Conservation (phyloP, 1,284 basidiomycete species). For the Ceratobasidium sp. region DNA sequence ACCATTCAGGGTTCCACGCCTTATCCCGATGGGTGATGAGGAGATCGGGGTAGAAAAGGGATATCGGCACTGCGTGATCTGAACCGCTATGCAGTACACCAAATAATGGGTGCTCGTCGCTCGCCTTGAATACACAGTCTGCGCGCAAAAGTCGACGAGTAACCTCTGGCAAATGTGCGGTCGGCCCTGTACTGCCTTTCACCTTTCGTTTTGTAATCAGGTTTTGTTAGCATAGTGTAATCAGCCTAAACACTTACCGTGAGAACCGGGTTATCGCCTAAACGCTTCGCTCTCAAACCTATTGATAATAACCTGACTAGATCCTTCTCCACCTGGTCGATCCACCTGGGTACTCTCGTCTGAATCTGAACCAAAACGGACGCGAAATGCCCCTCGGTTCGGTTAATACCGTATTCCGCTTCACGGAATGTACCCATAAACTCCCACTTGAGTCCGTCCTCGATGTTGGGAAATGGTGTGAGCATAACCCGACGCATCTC, state of each 20-base stretch:
- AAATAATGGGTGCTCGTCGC: not conserved
- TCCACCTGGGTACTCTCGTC: not conserved
- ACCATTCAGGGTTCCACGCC: not conserved
- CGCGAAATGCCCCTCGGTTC: not conserved
- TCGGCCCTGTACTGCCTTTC: not conserved
- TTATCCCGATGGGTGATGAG: not conserved
- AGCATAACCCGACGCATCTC: not conserved
- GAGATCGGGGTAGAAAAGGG: not conserved
- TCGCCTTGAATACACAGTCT: not conserved
- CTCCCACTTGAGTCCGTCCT: not conserved
- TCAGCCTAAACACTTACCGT: not conserved
- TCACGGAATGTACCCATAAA: not conserved
- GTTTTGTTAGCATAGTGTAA: not conserved
- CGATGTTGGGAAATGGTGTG: not conserved
- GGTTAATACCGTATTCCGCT: not conserved
- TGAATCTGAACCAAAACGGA: not conserved
- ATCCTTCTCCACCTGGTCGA: not conserved
- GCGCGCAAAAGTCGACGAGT: conserved; percentile 11
- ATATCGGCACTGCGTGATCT: not conserved
- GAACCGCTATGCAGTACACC: not conserved
- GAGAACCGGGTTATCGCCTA: not conserved
- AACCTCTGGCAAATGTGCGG: not conserved
- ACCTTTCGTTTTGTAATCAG: not conserved
- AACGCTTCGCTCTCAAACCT: not conserved
- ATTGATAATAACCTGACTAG: not conserved